Evolutionary conservation across 169 alveolate species (phyloP).

Genomic region (Pseudocohnilembus persalinus): DNA sequence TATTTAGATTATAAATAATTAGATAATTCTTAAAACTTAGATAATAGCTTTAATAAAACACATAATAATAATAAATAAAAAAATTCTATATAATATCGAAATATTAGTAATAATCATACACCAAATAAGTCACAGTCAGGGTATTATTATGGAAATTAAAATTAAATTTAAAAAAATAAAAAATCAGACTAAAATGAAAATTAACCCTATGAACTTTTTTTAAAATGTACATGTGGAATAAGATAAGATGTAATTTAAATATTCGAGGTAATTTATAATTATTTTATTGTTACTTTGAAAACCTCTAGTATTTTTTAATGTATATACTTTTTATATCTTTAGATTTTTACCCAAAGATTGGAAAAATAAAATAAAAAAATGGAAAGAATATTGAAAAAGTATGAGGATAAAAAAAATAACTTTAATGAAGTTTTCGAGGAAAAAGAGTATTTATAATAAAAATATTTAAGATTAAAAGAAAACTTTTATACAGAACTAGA

Average conservation of each 20-base stretch:
- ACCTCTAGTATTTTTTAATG: too few species aligned
- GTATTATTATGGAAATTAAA: background rate
- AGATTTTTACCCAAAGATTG: background rate
- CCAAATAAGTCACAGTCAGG: background rate
- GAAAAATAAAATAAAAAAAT: background rate
- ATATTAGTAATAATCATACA: background rate
- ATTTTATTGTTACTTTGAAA: background rate
- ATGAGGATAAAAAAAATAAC: too few species aligned
- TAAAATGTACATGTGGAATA: background rate
- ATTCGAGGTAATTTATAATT: background rate
- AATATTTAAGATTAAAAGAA: too few species aligned
- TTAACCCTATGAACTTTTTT: background rate
- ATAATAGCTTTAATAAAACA: background rate
- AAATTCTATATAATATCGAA: background rate
- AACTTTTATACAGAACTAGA: too few species aligned
- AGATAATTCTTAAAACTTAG: too few species aligned
- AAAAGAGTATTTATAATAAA: too few species aligned
- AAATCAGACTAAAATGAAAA: too few species aligned
- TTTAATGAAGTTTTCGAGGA: too few species aligned
- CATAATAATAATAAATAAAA: too few species aligned
- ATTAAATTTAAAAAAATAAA: too few species aligned
- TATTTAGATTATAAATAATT: too few species aligned
- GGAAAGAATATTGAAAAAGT: background rate
- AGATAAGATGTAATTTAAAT: background rate
- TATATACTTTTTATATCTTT: background rate